phyloP scores from a whole-genome alignment of 768 basidiomycete species.

The Lentinula aciculospora region DNA sequence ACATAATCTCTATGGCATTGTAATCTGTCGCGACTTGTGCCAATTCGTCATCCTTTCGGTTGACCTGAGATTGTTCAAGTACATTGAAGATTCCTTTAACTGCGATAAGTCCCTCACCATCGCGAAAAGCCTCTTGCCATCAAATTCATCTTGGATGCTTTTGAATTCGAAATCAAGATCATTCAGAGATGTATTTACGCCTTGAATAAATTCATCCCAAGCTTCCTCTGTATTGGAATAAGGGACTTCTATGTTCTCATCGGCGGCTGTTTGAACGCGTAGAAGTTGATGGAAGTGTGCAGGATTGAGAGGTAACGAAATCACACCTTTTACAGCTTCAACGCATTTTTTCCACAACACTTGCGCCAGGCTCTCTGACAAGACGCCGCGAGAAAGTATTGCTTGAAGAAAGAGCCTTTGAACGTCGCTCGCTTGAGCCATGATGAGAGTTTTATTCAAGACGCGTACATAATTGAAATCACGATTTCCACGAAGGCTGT shows the following conservation, averaged over 20 bases:
- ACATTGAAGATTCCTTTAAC: neutral
- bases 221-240: slow-evolving; percentile 34
- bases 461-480: neutral
- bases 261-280: slow-evolving; percentile 34
- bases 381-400: slow-evolving; percentile 60
- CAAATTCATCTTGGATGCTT: slow-evolving; percentile 53
- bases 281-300: slow-evolving; percentile 7
- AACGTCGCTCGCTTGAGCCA: slow-evolving; percentile 57
- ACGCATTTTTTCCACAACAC: slow-evolving; percentile 64
- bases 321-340: slow-evolving; percentile 60
- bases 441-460: slow-evolving; percentile 10
- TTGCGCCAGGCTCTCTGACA: slow-evolving; percentile 62
- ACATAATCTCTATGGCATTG: slow-evolving; percentile 69
- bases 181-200: slow-evolving; percentile 60
- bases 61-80: slow-evolving; percentile 47
- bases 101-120: slow-evolving; percentile 43
- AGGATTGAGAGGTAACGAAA: neutral
- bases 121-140: slow-evolving; percentile 59
- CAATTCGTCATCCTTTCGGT: slow-evolving; percentile 73
- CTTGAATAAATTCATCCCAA: slow-evolving; percentile 56
- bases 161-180: slow-evolving; percentile 71
- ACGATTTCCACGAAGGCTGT: neutral
- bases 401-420: slow-evolving; percentile 77
- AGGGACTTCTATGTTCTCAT: slow-evolving; percentile 42
- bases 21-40: slow-evolving; percentile 87